Evolutionary conservation across 176 grass and related monocot genomes (phyloP).

Genomic region (Rhipidocladum racemiflorum): DNA sequence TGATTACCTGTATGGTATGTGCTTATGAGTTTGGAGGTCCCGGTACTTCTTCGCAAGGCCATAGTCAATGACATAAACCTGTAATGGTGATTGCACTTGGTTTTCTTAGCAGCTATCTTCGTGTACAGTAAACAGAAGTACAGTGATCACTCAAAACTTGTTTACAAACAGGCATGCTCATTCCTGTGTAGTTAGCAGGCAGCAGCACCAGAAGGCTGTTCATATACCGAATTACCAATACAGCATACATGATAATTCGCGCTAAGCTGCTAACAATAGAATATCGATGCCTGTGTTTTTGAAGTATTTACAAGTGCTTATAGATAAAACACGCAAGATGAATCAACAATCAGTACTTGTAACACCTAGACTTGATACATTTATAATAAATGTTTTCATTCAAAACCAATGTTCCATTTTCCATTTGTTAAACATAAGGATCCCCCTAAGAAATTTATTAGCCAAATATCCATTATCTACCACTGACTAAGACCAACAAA

Average conservation of each 20-base stretch:
- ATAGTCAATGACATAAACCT: slow-evolving; percentile 73
- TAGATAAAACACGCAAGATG: background rate
- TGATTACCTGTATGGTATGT: slow-evolving; percentile 68
- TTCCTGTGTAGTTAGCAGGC: slow-evolving; percentile 12
- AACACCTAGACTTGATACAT: background rate
- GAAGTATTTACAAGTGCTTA: background rate
- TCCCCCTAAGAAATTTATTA: background rate
- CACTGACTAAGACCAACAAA: background rate
- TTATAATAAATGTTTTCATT: background rate
- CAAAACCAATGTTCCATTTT: background rate
- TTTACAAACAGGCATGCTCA: background rate
- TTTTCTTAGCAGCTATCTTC: slow-evolving; percentile 17
- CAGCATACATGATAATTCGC: background rate
- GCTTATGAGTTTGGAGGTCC: slow-evolving; percentile 67
- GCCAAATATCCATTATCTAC: background rate
- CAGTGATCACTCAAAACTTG: background rate
- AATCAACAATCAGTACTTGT: background rate
- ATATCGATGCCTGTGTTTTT: background rate
- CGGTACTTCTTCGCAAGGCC: slow-evolving; percentile 68
- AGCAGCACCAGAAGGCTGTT: background rate
- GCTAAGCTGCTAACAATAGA: background rate
- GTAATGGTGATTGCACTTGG: background rate
- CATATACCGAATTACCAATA: background rate
- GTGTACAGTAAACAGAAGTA: slow-evolving; percentile 7
- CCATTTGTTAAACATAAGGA: background rate